Evolutionary conservation across 495 filamentous ascomycete species (phyloP), one percentile per base, ranked within the genome.

Genomic region (Podospora appendiculata): DNA sequence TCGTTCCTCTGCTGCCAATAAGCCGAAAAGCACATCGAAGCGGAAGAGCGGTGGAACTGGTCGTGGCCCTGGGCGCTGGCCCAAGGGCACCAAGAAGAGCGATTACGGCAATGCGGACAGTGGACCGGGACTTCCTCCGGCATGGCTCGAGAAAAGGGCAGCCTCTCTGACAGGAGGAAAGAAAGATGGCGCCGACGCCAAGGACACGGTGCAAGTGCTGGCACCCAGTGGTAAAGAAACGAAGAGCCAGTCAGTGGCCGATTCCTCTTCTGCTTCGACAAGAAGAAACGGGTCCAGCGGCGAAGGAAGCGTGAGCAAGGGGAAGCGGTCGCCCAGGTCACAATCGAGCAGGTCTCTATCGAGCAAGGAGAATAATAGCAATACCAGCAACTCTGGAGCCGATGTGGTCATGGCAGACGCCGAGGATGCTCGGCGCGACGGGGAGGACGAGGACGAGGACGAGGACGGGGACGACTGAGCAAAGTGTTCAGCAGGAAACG

Each of bases 91-190:
- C 0, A 80, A 79, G 61, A 79, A 78, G 58, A 75, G 70, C 43
- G 77, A 81, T 41, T 81, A 80, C 47, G 75, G 76, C 13, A 78
- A 77, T 45, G 77, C 78, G 1, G 73, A 75, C 19, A 79, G 75
- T 51, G 78, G 77, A 6, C 78, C 78, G 10, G 78, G 78, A 0
- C 59, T 80, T 8, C 78, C 78, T 6, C 78, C 77, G 6, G 72
- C 60, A 0, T 75, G 76, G 68, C 10, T 70, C 8, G 71, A 52
- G 8, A 60, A 53, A n/a, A 55, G 59, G 36, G 44, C 8, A 3
- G 42, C 6, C 0, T 25, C 25, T 25, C 25, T 25, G 2, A 25
- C 25, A 25, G 25, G 25, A 25, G 25, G 2, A 25, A 41, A 47
- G 41, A 38, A 45, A 35, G 45, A 59, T 8, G 19, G 41, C 10